These are phyloP conservation scores for Aristolochia fimbriata DNA, from an alignment of 164 flowering plant species.

Conservation along the genomic window DNA sequence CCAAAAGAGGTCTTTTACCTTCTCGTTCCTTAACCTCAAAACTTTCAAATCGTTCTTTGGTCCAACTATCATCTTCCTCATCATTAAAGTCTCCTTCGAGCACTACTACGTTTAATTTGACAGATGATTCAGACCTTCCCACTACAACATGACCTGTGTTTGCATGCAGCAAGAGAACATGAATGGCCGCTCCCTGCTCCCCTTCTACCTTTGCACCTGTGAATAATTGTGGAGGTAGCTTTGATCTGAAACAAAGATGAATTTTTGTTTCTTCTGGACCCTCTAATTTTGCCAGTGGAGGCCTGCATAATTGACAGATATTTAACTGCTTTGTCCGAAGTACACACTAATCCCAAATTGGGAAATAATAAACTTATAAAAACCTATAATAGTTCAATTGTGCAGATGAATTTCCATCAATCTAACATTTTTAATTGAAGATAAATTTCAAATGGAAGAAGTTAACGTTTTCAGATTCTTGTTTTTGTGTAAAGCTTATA, in stretches of 20 bases:
- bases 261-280: constrained; percentile 32
- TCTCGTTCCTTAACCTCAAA: constrained; percentile 53
- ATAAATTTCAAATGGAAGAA: no score
- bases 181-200: constrained; percentile 52
- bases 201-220: constrained; percentile 53
- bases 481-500: no score
- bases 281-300: constrained; percentile 31
- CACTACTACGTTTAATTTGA: constrained; percentile 43
- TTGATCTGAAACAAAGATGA: constrained; percentile 42
- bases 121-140: constrained; percentile 36
- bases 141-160: constrained; percentile 30
- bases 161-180: constrained; percentile 30
- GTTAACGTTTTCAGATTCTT: no score
- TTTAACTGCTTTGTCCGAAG: no score
- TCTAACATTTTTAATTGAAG: no score
- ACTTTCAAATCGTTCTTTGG: constrained; percentile 41
- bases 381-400: no score
- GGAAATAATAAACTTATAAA: no score
- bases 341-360: no score
- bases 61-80: constrained; percentile 42
- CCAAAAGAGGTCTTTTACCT: constrained; percentile 62
- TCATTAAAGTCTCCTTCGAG: no score
- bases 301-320: constrained; percentile 17
- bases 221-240: constrained; percentile 54
- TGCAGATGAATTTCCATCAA: no score